Evolutionary conservation across 202 grass and related monocot species (phyloP).

Genomic region (Zoysia matrella): DNA sequence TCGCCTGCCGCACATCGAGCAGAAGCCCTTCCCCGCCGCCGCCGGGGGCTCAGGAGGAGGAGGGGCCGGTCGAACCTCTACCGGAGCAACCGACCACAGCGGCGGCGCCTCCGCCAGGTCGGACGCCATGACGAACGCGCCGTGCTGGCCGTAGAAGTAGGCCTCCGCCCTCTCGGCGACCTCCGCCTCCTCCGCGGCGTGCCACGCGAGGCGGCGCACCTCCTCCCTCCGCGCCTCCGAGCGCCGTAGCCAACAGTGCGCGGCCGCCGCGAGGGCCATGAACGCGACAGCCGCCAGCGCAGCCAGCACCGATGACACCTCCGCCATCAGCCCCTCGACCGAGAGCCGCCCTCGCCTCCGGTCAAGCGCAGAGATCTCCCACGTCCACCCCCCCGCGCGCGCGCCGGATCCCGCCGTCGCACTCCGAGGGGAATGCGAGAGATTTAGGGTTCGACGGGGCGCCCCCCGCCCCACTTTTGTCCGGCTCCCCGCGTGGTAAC

Average conservation of each 20-base stretch:
- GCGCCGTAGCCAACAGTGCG: constrained; percentile 40
- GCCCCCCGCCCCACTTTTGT: constrained; percentile 8
- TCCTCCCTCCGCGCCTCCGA: constrained; percentile 59
- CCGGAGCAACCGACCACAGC: background rate
- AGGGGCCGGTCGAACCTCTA: background rate
- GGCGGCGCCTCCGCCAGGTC: background rate
- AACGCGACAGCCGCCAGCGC: constrained; percentile 39
- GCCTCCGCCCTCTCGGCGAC: constrained; percentile 52
- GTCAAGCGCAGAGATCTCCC: constrained; percentile 34
- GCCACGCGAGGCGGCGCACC: constrained; percentile 55
- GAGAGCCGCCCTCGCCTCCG: background rate
- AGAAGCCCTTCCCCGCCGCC: constrained; percentile 41
- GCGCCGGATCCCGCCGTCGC: constrained; percentile 30
- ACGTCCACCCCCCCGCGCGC: background rate
- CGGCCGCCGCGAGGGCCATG: constrained; percentile 37
- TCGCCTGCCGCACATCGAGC: constrained; percentile 61
- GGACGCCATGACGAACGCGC: constrained; percentile 9
- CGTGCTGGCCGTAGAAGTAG: constrained; percentile 33
- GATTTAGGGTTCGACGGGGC: constrained; percentile 35
- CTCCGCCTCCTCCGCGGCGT: constrained; percentile 61
- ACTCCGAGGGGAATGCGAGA: background rate
- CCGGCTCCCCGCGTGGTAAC: constrained; percentile 39
- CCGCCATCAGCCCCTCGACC: constrained; percentile 22
- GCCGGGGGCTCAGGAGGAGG: background rate
- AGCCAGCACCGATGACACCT: constrained; percentile 2